phyloP scores from a whole-genome alignment of 192 early-diverging fungal genomes.

The Podila epigama region DNA sequence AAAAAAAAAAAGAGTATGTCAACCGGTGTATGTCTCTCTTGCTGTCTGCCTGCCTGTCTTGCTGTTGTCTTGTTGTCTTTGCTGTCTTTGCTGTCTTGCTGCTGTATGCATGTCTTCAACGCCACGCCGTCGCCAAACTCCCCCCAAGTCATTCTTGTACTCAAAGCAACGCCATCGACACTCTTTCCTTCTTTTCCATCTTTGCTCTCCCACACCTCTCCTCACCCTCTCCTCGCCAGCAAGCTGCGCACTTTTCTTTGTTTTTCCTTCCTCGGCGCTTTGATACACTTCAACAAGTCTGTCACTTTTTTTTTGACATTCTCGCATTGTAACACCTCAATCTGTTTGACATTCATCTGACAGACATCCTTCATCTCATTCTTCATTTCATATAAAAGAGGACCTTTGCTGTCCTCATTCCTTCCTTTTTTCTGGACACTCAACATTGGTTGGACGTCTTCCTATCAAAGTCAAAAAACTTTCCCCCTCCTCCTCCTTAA shows the following conservation, averaged over 20 bases:
- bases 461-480: background rate
- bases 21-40: background rate
- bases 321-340: no score
- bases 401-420: background rate
- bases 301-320: no score
- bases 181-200: background rate
- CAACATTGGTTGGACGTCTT: background rate
- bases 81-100: background rate
- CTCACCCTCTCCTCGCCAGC: background rate
- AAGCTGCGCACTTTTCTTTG: constrained; percentile 2
- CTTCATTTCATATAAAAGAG: background rate
- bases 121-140: background rate
- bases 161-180: background rate
- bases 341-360: constrained; percentile 2
- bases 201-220: background rate
- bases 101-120: background rate
- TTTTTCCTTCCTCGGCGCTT: background rate
- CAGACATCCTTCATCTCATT: background rate
- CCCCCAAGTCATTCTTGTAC: background rate
- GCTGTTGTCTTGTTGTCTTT: background rate
- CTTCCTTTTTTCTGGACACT: background rate
- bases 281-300: no score
- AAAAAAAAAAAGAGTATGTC: background rate
- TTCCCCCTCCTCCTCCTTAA: background rate
- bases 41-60: background rate